These are phyloP conservation scores for Chrysoporthe cubensis DNA, from an alignment of 2,329 filamentous ascomycete species.

Conservation along the genomic window DNA sequence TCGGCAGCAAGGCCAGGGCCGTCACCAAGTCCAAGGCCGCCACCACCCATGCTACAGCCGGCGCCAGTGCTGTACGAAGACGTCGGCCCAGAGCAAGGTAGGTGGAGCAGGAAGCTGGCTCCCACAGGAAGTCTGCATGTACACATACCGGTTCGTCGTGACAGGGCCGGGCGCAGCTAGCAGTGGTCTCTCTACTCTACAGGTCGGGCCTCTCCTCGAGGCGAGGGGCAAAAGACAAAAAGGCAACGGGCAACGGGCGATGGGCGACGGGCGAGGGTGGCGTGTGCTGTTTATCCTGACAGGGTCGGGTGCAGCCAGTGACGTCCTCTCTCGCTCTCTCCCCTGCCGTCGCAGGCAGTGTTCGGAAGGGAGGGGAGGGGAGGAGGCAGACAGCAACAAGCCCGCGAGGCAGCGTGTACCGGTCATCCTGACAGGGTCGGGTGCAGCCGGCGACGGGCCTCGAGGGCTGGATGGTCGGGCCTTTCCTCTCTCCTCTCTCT, in stretches of 20 bases:
- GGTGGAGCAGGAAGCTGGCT: too few species aligned
- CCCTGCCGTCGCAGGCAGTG: neutral
- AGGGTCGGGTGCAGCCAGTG: neutral
- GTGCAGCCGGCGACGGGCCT: neutral
- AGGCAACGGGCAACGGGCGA: neutral
- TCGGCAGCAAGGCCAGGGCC: neutral
- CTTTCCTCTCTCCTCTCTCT: too few species aligned
- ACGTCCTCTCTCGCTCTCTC: neutral
- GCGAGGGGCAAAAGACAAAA: too few species aligned
- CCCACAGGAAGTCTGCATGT: too few species aligned
- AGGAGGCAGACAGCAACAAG: neutral
- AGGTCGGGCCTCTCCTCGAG: too few species aligned
- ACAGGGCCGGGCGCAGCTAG: too few species aligned
- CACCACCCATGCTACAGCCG: neutral
- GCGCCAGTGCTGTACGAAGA: neutral
- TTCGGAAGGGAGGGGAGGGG: neutral
- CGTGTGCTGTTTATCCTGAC: neutral
- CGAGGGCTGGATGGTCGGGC: too few species aligned
- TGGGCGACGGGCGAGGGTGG: neutral
- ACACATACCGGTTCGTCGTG: too few species aligned
- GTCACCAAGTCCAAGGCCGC: neutral
- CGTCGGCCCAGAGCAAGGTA: neutral
- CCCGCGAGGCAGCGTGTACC: slow-evolving; percentile 1
- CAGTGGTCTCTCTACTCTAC: too few species aligned
- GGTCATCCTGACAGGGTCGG: slow-evolving; percentile 13